Base-by-base conservation (phyloP, 805 yeast species). In the Candida anglica region DNA sequence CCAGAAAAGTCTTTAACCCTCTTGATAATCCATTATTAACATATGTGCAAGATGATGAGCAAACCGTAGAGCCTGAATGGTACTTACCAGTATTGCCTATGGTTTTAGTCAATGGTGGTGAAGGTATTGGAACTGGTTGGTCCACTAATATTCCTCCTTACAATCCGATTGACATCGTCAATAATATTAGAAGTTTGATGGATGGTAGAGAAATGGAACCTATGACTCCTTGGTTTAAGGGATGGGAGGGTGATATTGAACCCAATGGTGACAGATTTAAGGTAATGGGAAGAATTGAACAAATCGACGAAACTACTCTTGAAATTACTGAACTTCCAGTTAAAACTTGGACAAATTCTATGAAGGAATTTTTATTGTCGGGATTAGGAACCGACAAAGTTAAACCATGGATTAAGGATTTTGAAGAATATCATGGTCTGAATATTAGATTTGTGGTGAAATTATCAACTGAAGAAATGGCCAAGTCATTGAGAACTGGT, bases 121-220 rank as follows among this genome's bases (percentile, higher is more conserved):
- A 93, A 60, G 98, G 98, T 66, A 93, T 93, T 57, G 98, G 98
- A 42, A 89, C 98, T 30, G 98, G 98, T 45, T 93, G 98, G 97
- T 86, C 96, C 44, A 88, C 98, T 1, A 79, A 77, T 41, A 82
- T 93, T 42, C 98, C 98, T 1, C 79, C 86, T 26, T 91, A 75
- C 62, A 88, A 93, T 54, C 98, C 98, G 0, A 48, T 57, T 10
- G 98, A 91, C 52, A 68, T 93, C 40, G 87, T 87, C 17, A 64
- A 60, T 2, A 93, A 93, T 48, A 65, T 93, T 20, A 76, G 77
- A 39, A 75, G 75, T 26, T 53, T 93, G 47, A 79, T 93, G 87
- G 66, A 70, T 14, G 84, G 78, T 7, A 82, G 86, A 48, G 84
- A 77, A 22, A 53, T 78, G 60, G 71, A 64, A 19, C 85, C 81